Evolutionary conservation across 2,329 filamentous ascomycete genomes (phyloP).

Genomic region (Stachybotrys elegans): DNA sequence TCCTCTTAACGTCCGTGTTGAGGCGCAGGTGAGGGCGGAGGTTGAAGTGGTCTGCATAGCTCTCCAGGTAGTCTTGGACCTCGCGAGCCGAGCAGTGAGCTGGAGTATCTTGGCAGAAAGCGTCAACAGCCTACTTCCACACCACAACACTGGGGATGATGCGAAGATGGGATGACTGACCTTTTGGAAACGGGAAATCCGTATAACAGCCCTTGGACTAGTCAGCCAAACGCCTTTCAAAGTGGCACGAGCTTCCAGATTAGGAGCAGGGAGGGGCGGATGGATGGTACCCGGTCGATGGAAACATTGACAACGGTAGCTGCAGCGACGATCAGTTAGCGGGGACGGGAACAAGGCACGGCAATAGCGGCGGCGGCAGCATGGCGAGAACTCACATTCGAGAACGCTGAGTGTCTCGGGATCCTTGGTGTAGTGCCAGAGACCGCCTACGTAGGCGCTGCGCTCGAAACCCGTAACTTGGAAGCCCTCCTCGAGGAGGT

Average conservation of each 20-base stretch:
- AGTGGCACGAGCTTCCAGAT: background rate
- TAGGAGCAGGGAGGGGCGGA: background rate
- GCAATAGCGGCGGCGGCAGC: too few species aligned
- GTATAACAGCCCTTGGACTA: conserved; percentile 26
- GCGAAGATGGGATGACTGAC: too few species aligned
- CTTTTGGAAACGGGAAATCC: conserved; percentile 28
- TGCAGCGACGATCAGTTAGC: conserved; percentile 4
- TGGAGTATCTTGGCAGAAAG: conserved; percentile 9
- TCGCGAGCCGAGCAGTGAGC: conserved; percentile 17
- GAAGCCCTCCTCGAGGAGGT: conserved; percentile 38
- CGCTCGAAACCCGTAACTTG: conserved; percentile 37
- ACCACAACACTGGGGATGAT: too few species aligned
- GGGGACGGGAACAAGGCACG: too few species aligned
- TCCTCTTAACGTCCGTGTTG: conserved; percentile 15
- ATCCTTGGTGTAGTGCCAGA: conserved; percentile 35
- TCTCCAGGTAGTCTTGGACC: conserved; percentile 27
- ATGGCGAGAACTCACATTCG: conserved; percentile 18
- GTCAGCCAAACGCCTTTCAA: conserved; percentile 4
- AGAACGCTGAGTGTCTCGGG: conserved; percentile 28
- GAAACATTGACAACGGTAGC: conserved; percentile 21
- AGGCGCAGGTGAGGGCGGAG: conserved; percentile 22
- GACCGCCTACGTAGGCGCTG: conserved; percentile 32
- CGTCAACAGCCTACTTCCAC: too few species aligned
- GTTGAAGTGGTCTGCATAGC: conserved; percentile 27
- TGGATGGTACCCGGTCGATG: conserved; percentile 11